Evolutionary conservation across 2,329 filamentous ascomycete genomes (phyloP).

Genomic region (Colletotrichum euphorbiae): DNA sequence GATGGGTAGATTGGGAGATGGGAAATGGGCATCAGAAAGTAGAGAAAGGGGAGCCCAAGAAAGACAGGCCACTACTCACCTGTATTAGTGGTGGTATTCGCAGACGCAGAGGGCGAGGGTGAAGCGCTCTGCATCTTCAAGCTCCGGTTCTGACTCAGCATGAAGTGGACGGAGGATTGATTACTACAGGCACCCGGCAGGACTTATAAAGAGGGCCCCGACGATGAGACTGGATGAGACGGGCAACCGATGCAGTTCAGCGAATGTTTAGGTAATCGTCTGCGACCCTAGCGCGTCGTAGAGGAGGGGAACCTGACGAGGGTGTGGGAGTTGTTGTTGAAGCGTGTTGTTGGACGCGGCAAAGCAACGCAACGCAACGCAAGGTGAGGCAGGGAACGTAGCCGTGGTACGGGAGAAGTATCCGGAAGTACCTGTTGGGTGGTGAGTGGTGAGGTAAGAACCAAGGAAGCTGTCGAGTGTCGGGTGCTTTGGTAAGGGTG

Average conservation of each 20-base stretch:
- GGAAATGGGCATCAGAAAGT: conserved; percentile 8
- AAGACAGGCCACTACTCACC: conserved; percentile 31
- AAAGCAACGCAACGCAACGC: conserved; percentile 36
- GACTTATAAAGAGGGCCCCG: conserved; percentile 40
- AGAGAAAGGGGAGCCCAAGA: conserved; percentile 28
- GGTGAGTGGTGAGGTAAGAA: conserved; percentile 26
- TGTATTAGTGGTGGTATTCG: conserved; percentile 40
- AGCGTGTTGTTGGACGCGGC: conserved; percentile 25
- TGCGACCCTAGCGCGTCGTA: conserved; percentile 39
- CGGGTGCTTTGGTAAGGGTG: conserved; percentile 9
- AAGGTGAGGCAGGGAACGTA: neutral
- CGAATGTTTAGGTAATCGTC: conserved; percentile 38
- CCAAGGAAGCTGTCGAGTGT: conserved; percentile 14
- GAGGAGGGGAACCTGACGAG: conserved; percentile 38
- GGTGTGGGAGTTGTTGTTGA: conserved; percentile 29
- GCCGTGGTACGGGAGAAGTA: no score
- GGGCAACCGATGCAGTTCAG: conserved; percentile 38
- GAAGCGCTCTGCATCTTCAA: conserved; percentile 41
- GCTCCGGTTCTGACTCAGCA: conserved; percentile 42
- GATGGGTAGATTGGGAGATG: conserved; percentile 12
- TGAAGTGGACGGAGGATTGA: conserved; percentile 41
- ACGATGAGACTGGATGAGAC: conserved; percentile 38
- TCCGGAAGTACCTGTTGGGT: no score
- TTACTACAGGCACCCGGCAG: conserved; percentile 40
- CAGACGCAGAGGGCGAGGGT: conserved; percentile 38